Evolutionary conservation across 1,284 basidiomycete species (phyloP).

Genomic region (Heliocybe sulcata): DNA sequence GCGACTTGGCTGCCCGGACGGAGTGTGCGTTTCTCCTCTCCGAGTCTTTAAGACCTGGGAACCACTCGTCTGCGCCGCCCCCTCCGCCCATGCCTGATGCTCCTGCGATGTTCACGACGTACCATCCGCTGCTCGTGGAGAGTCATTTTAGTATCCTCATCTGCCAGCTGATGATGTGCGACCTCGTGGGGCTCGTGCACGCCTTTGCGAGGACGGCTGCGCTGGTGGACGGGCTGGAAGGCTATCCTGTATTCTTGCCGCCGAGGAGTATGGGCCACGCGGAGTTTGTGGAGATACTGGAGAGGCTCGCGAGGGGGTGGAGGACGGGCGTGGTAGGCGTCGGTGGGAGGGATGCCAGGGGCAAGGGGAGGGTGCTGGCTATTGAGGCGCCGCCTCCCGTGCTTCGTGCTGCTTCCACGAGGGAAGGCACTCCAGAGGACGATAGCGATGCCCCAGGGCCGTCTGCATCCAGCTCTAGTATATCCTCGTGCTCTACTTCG

Average conservation of each 20-base stretch:
- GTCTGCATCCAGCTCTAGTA: constrained; percentile 10
- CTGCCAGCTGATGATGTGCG: constrained; percentile 65
- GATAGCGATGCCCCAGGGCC: constrained; percentile 7
- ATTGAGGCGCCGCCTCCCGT: constrained; percentile 30
- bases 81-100: constrained; percentile 23
- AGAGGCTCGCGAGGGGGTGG: constrained; percentile 70
- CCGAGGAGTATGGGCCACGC: constrained; percentile 81
- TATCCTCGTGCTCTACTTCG: not conserved
- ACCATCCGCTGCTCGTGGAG: constrained; percentile 80
- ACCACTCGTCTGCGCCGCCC: constrained; percentile 29
- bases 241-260: constrained; percentile 77
- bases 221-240: constrained; percentile 72
- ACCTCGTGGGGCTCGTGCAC: constrained; percentile 51
- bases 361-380: constrained; percentile 19
- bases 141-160: constrained; percentile 73
- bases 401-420: constrained; percentile 8
- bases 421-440: not conserved
- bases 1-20: constrained; percentile 45
- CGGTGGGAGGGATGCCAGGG: constrained; percentile 21
- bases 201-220: constrained; percentile 57
- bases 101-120: constrained; percentile 66
- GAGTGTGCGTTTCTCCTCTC: constrained; percentile 62
- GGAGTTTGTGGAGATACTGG: constrained; percentile 75
- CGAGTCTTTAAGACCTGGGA: constrained; percentile 58
- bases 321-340: constrained; percentile 36